Percentiles rank a stretch among this genome's conserved stretches.
These are phyloP conservation scores for Ensete glaucum DNA, from an alignment of 176 grass and related monocot species.

Conservation along the genomic window DNA sequence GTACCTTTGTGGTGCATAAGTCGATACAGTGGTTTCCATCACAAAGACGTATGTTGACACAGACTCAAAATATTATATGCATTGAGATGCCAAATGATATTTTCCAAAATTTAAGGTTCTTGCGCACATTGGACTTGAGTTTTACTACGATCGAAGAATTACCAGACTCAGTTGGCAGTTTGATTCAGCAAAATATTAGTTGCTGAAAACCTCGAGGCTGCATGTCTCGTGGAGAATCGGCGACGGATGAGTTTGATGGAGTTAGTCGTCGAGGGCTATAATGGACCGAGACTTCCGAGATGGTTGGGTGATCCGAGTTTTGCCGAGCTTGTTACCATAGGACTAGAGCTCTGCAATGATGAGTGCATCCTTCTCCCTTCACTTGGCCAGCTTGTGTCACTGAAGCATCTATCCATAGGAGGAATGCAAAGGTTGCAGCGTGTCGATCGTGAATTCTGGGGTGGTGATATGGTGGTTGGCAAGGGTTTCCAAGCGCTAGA, in stretches of 20 bases:
- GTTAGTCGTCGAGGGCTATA: slow-evolving; percentile 37
- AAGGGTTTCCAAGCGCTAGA: slow-evolving; percentile 27
- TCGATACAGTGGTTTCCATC: background rate
- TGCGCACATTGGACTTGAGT: background rate
- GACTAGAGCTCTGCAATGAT: slow-evolving; percentile 17
- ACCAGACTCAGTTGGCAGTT: slow-evolving; percentile 5
- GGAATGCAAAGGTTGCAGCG: slow-evolving; percentile 11
- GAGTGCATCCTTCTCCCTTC: slow-evolving; percentile 27
- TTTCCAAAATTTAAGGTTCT: slow-evolving; percentile 8
- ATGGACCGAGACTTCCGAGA: slow-evolving; percentile 23
- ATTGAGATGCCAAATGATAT: background rate
- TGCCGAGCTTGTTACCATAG: slow-evolving; percentile 27
- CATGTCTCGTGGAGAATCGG: background rate
- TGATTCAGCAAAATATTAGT: no score
- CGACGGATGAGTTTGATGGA: slow-evolving; percentile 15
- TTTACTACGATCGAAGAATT: background rate
- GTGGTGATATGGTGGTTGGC: background rate
- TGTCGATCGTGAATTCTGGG: slow-evolving; percentile 28
- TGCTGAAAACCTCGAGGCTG: no score
- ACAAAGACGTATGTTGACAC: background rate
- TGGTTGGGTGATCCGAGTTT: slow-evolving; percentile 24
- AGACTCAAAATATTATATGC: background rate
- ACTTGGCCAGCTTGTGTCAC: slow-evolving; percentile 34
- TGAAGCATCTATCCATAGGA: slow-evolving; percentile 28
- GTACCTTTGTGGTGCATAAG: no score